These are phyloP conservation scores for Periconia sp. DNA, from an alignment of 2,329 filamentous ascomycete genomes.

Conservation along the genomic window DNA sequence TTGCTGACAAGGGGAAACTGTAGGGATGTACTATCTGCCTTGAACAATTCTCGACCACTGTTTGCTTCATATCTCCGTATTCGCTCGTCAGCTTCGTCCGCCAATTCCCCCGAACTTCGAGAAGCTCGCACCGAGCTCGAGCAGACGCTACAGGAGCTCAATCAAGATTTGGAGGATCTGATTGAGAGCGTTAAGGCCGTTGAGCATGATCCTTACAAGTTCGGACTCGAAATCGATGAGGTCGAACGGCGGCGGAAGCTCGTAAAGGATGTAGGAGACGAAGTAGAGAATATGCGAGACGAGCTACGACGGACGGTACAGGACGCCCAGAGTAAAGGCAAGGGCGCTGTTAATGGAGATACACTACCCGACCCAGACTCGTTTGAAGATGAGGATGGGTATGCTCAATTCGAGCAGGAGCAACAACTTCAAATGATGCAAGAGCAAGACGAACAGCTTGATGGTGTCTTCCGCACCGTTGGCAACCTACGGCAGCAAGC, in stretches of 20 bases:
- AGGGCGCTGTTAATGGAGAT: constrained; percentile 44
- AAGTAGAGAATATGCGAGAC: constrained; percentile 85
- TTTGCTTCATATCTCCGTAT: constrained; percentile 97
- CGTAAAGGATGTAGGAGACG: constrained; percentile 84
- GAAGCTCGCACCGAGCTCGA: constrained; percentile 74
- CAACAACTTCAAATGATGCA: constrained; percentile 90
- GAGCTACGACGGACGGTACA: constrained; percentile 69
- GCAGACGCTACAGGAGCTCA: constrained; percentile 71
- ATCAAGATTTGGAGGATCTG: constrained; percentile 85
- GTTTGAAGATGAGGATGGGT: constrained; percentile 62
- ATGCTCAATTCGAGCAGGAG: constrained; percentile 85
- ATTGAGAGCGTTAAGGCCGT: constrained; percentile 83
- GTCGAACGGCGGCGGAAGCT: constrained; percentile 77
- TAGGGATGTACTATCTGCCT: constrained; percentile 85
- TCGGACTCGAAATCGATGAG: constrained; percentile 81
- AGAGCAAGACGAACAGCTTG: constrained; percentile 90
- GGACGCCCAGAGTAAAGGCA: constrained; percentile 41
- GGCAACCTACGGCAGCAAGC: constrained; percentile 89
- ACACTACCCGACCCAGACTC: constrained; percentile 63
- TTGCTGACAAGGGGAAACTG: constrained; percentile 22
- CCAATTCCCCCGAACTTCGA: constrained; percentile 64
- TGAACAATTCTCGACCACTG: constrained; percentile 78
- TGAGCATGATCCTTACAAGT: constrained; percentile 83
- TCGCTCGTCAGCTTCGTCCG: constrained; percentile 74
- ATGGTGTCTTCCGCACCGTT: constrained; percentile 90